Percentiles rank a stretch among this genome's conserved stretches.
phyloP scores from a whole-genome alignment of 2,329 filamentous ascomycete species.

The Trichophyton schoenleinii region DNA sequence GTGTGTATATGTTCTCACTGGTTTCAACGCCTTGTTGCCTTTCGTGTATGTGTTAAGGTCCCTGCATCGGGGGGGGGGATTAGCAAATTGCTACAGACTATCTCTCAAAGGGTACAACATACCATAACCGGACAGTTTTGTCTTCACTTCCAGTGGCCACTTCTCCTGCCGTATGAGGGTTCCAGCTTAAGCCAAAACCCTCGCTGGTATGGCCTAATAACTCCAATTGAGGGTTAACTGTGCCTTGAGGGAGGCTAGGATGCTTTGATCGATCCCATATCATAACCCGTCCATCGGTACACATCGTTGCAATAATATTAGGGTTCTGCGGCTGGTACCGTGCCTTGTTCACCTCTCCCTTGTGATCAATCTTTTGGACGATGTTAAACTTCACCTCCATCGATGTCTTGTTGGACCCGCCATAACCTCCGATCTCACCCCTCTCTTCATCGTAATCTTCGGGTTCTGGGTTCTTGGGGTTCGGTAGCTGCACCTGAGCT shows the following conservation, averaged over 20 bases:
- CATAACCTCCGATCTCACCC: conserved; percentile 89
- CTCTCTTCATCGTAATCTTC: conserved; percentile 83
- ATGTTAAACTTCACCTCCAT: conserved; percentile 74
- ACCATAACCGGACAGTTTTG: conserved; percentile 83
- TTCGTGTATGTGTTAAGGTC: conserved; percentile 66
- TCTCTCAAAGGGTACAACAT: conserved; percentile 19
- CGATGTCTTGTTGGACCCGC: conserved; percentile 53
- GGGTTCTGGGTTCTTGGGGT: conserved; percentile 54
- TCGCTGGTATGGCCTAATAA: conserved; percentile 75
- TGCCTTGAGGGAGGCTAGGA: conserved; percentile 59
- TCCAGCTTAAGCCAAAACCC: conserved; percentile 91
- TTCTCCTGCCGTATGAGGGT: conserved; percentile 65
- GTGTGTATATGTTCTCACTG: conserved; percentile 66
- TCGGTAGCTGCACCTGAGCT: conserved; percentile 84
- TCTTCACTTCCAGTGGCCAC: conserved; percentile 88
- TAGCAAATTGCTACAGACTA: not conserved
- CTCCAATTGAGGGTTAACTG: conserved; percentile 68
- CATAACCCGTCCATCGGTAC: conserved; percentile 73
- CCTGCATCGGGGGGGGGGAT: conserved; percentile 34
- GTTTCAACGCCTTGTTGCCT: conserved; percentile 56
- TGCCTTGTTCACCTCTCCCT: conserved; percentile 95
- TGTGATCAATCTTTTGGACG: conserved; percentile 91
- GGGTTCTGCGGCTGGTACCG: conserved; percentile 96
- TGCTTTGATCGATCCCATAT: conserved; percentile 97
- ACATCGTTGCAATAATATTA: conserved; percentile 88